Percentiles rank a stretch among this genome's conserved stretches.
Evolutionary conservation across 768 basidiomycete genomes (phyloP).

Genomic region (Suillus decipiens): DNA sequence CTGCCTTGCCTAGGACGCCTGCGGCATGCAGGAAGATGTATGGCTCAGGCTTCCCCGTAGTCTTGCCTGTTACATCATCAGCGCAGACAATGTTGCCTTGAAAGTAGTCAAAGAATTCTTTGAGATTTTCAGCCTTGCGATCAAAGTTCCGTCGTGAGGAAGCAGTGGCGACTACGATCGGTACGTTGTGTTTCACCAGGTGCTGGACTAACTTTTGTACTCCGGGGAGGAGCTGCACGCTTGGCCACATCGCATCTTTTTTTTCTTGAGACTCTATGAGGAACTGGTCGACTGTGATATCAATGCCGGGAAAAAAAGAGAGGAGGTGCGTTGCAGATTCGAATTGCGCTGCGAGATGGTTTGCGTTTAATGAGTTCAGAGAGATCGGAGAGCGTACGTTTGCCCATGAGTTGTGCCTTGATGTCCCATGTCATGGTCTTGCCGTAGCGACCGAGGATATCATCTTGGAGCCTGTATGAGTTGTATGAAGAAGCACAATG

Average conservation of each 20-base stretch:
- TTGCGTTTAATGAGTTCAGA: neutral
- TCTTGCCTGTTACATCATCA: constrained; percentile 59
- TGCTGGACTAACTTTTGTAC: constrained; percentile 68
- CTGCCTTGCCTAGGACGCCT: constrained; percentile 52
- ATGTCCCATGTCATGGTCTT: constrained; percentile 87
- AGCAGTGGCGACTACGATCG: constrained; percentile 83
- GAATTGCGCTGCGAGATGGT: constrained; percentile 53
- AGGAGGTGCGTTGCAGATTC: constrained; percentile 68
- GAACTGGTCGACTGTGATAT: constrained; percentile 63
- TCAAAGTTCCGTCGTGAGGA: constrained; percentile 64
- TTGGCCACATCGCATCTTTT: constrained; percentile 70
- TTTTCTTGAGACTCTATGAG: constrained; percentile 52
- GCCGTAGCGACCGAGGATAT: constrained; percentile 70
- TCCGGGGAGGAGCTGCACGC: constrained; percentile 74
- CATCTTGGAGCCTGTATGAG: constrained; percentile 46
- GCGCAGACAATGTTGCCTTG: constrained; percentile 65
- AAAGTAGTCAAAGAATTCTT: constrained; percentile 61
- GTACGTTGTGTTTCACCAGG: constrained; percentile 64
- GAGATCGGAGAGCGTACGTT: constrained; percentile 47
- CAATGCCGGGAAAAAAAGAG: constrained; percentile 74
- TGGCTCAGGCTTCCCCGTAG: constrained; percentile 77
- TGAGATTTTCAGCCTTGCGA: constrained; percentile 66
- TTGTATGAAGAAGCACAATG: neutral
- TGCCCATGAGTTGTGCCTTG: constrained; percentile 88
- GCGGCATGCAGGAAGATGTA: constrained; percentile 83